Base-by-base conservation (phyloP, 306 rosid genomes). In the Pueraria montana region DNA sequence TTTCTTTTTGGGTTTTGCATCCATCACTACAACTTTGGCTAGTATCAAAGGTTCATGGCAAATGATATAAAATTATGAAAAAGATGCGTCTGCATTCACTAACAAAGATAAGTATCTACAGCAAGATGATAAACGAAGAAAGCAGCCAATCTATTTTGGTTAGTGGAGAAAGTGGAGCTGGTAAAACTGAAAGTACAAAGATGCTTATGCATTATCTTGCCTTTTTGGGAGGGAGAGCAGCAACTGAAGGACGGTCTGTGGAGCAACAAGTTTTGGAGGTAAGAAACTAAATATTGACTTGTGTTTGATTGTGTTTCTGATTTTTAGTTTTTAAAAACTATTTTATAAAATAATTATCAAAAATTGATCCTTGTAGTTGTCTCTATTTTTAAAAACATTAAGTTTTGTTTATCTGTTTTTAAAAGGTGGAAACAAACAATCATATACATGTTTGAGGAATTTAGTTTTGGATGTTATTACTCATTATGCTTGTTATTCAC, bases 131-230 rank as follows among this genome's bases (percentile, higher is more conserved):
- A 66, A 91, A 89, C 12, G 98, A 95, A 78, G 89, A 85, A 85
- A 79, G 70, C 59, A 93, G 98, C 85, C 98, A 95, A 89, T 72
- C 98, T 80, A 95, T 95, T 89, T 87, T 95, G 87, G 98, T 95
- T 49, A 95, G 98, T 85, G 98, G 98, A 81, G 98, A 95, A 88
- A 95, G 98, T 90, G 98, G 98, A 85, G 97, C 98, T 20, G 98
- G 98, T 34, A 95, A 95, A 91, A 95, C 98, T 27, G 98, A 95
- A 82, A 91, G 98, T 69, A 95, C 98, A 45, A 95, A 95, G 87
- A 91, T 93, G 97, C 98, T 95, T 84, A 95, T 95, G 98, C 92
- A 87, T 23, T 95, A 95, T 84, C 97, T 95, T 90, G 98, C 98
- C 69, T 82, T 58, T 81, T 88, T 95, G 91, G 98, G 98, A 74